A percentile compares a stretch with the other conserved stretches of the same genome.
Evolutionary conservation across 169 alveolate genomes (phyloP).

Genomic region (Condylostoma magnum): DNA sequence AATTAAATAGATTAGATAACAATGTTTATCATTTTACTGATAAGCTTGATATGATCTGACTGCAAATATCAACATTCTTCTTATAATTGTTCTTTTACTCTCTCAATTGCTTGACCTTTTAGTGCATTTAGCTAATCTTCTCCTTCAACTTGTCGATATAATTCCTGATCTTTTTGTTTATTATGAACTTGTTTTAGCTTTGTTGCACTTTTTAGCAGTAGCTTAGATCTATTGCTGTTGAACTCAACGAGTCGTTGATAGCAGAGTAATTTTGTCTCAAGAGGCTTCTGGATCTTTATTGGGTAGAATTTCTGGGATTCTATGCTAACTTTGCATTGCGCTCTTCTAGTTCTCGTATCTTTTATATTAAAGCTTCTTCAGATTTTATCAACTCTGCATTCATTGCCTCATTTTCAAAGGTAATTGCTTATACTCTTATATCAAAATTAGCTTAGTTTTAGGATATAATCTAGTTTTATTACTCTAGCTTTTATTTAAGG

Average conservation of each 20-base stretch:
- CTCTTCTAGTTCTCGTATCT: not conserved
- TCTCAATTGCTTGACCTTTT: slow-evolving; percentile 5
- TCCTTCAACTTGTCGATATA: slow-evolving; percentile 7
- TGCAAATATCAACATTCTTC: too few relatives aligned
- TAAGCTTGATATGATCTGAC: too few relatives aligned
- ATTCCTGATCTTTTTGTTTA: not conserved
- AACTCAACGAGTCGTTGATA: not conserved
- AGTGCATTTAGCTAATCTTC: not conserved
- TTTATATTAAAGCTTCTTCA: not conserved
- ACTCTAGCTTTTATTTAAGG: too few relatives aligned
- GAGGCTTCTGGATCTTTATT: too few relatives aligned
- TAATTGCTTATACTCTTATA: not conserved
- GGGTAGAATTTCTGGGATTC: too few relatives aligned
- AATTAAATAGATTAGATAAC: too few relatives aligned
- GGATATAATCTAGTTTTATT: too few relatives aligned
- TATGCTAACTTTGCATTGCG: not conserved
- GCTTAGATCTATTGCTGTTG: not conserved
- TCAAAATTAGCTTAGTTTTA: too few relatives aligned
- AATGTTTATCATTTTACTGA: too few relatives aligned
- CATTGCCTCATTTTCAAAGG: not conserved
- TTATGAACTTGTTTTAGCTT: not conserved
- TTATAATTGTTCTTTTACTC: not conserved
- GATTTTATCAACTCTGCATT: not conserved
- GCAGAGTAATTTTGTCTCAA: too few relatives aligned
- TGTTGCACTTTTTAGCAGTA: not conserved